Evolutionary conservation across 768 basidiomycete genomes (phyloP), one percentile per base, ranked within the genome.

Genomic region (Melanogaster broomeanus): DNA sequence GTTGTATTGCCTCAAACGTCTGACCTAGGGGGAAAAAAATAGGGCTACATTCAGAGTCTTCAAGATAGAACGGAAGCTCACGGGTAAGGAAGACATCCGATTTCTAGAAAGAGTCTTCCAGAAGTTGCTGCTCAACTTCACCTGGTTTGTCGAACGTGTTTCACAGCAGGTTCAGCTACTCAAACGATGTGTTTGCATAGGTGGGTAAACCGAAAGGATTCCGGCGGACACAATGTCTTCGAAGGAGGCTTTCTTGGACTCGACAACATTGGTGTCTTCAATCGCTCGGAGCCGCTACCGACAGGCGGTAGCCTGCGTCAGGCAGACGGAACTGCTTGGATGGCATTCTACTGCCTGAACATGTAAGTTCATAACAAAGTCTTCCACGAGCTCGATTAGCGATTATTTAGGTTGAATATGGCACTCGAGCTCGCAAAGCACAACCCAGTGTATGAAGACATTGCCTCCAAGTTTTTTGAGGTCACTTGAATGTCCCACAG

Each of bases 141-240:
- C 97, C 41, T 98, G 95, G 93, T 90, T 50, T 39, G 75, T 67
- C 19, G 44, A 16, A 16, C 39, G 18, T 44, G 9, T 38, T 8
- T 37, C 19, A 21, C 18, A 19, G 15, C 24, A 15, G 6, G 30
- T 6, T 42, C n/a, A 16, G 31, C 41, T 52, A 31, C 45, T 51
- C 34, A 40, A 51, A 21, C 40, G 45, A 25, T 7, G 30, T 25
- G 43, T 42, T 30, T 42, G 21, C 56, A 7, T 25, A 90, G 89
- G 89, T 98, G 96, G 96, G 96, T 98, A 18, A 98, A 99, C 69
- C 86, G 96, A 49, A 99, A 99, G 71, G 97, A 99, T 61, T 79
- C 86, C 45, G 94, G 83, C 15, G 97, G 97, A 25, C 86, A 93
- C 70, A 95, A 95, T 64, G 92, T 99, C 42, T 99, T 99, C 61